Base-by-base conservation (phyloP, 169 alveolate species). In the Plasmodium relictum region DNA sequence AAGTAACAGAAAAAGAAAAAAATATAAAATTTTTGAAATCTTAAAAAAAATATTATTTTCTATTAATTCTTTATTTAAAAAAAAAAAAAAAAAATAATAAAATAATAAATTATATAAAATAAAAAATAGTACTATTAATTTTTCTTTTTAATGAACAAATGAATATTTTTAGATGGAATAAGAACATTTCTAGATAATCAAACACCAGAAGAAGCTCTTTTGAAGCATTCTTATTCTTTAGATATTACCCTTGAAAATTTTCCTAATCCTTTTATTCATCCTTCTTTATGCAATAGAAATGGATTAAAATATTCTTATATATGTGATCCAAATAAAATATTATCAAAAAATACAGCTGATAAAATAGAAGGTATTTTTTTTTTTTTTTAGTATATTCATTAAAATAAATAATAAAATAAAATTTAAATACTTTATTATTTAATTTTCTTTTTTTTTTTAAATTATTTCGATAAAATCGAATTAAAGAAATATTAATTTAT, bases 261-360 rank as follows among this genome's bases (percentile, higher is more conserved):
- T 69, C 96, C 96, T 12, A 88, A 90, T 74, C 96, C 96, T 7
- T 94, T 94, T 61, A 71, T 88, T 45, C 92, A 94, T 59, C 94
- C 95, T 6, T 69, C 78, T 41, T 93, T 87, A 59, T 94, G 96
- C 50, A 94, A 94, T 80, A 63, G 96, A 50, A 76, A 59, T 22
- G 93, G 93, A 61, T 86, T 88, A 59, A 61, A 62, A 24, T 91
- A 92, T 74, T 94, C 96, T 22, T 94, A 92, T 83, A 54, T 94
- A 22, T 94, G 96, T 44, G 96, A 94, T 74, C 96, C 96, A 41
- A 94, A 94, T 88, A 73, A 71, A 78, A 78, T 78, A 42, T 58
- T 78, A 24, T 78, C 89, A 10, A 54, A 70, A 58, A 45, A 69
- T 70, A 78, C 56, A 54, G 89, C 80, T 9, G 89, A 78, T 45